Base-by-base conservation (phyloP, 768 basidiomycete genomes). In the Cyathus striatus region DNA sequence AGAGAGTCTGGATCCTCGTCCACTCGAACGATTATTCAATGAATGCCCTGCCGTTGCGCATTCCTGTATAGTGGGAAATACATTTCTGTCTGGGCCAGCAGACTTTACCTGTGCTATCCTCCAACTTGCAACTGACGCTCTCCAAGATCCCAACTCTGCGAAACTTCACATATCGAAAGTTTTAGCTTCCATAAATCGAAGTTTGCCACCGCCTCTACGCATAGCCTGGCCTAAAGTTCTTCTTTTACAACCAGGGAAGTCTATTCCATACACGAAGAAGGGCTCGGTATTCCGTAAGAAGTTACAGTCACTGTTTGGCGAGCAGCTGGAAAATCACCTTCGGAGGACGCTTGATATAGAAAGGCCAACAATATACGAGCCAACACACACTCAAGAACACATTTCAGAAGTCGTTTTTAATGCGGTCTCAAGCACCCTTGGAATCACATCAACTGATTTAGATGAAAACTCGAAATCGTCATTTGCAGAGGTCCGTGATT, bases 21-120 rank as follows among this genome's bases (percentile, higher is more conserved):
- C 49, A 5, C 46, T 66, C 5, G 64, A 66, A 46, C 55, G 49
- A 6, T 49, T 54, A 4, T 44, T 66, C 14, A 47, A 60, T 34
- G 43, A 45, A 20, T 60, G 48, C 32, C 53, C 58, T 4, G 47
- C 48, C 1, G 51, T 64, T 27, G 42, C 42, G 1, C 56, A 57
- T 24, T 56, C 58, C 24, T 62, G 60, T 32, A 46, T 66, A n/a
- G 55, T 64, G 4, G 64, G 64, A 6, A 61, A 66, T 42, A 62
- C 60, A 12, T 66, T 66, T 42, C 48, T 66, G 1, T 47, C 46
- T 9, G 53, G 56, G 5, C 48, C 64, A 1, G 56, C 64, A 1
- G 49, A 58, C 36, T 49, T 59, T 21, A 48, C 64, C 20, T 64
- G 59, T 25, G 64, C 60, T 14, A 54, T 66, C 41, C 49, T 64